These are phyloP conservation scores for Astrothelium subdiscretum DNA, from an alignment of 495 filamentous ascomycete genomes.

Conservation along the genomic window DNA sequence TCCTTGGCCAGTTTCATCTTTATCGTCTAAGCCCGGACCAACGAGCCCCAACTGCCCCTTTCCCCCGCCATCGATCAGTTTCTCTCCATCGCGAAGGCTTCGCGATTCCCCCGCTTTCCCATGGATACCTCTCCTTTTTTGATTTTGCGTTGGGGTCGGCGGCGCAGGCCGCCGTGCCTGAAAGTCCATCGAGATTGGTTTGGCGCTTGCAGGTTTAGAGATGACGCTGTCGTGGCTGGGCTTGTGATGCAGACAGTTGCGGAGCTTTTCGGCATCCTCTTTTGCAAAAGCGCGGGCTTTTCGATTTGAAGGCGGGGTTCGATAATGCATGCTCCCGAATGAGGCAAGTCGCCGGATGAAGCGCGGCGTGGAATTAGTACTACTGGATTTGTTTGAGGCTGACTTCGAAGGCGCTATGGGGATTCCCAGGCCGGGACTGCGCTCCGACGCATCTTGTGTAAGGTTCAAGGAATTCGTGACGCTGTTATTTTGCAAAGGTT, in stretches of 20 bases:
- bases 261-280: conserved; percentile 14
- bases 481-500: background rate
- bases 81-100: background rate
- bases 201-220: background rate
- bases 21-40: background rate
- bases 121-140: background rate
- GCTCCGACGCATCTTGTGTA: background rate
- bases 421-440: no score
- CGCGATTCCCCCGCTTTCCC: background rate
- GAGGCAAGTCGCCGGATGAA: background rate
- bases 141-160: background rate
- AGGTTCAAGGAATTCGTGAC: background rate
- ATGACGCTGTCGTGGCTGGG: background rate
- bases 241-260: background rate
- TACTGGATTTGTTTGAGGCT: background rate
- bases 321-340: conserved; percentile 12
- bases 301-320: conserved; percentile 24
- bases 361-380: background rate
- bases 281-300: conserved; percentile 17
- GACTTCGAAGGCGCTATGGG: background rate
- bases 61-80: background rate
- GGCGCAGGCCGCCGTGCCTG: background rate
- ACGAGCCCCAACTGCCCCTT: background rate
- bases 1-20: background rate
- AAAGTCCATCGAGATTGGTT: background rate